Evolutionary conservation across 2,329 filamentous ascomycete species (phyloP).

Genomic region (Coleophoma crateriformis): DNA sequence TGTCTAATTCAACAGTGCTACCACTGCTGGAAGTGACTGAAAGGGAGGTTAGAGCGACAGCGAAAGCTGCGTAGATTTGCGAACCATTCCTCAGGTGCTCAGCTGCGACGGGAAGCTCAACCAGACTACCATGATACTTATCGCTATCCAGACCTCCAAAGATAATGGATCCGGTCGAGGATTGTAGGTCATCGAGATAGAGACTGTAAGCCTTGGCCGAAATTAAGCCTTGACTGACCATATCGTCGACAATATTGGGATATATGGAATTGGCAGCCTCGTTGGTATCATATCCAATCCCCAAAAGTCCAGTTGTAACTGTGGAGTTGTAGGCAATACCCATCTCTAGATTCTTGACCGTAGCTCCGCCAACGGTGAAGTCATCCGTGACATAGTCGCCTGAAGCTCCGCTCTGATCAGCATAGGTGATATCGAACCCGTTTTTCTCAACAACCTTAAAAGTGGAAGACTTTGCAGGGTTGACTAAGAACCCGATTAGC

Average conservation of each 20-base stretch:
- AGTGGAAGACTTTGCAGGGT: constrained; percentile 37
- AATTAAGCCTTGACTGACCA: constrained; percentile 36
- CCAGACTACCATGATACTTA: constrained; percentile 34
- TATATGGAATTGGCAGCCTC: constrained; percentile 38
- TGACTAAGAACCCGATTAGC: too few relatives aligned
- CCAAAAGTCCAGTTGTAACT: constrained; percentile 50
- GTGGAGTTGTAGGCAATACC: constrained; percentile 44
- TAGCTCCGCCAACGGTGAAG: constrained; percentile 44
- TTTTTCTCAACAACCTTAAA: constrained; percentile 35
- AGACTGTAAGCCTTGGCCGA: constrained; percentile 35
- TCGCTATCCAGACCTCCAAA: constrained; percentile 42
- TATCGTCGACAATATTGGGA: constrained; percentile 23
- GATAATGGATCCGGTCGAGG: constrained; percentile 28
- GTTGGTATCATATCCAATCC: constrained; percentile 48
- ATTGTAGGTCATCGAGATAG: constrained; percentile 29
- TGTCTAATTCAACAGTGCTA: constrained; percentile 24
- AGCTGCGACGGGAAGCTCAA: constrained; percentile 9
- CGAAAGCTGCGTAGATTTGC: constrained; percentile 13
- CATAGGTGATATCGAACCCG: constrained; percentile 56
- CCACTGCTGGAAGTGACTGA: constrained; percentile 32
- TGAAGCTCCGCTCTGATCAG: constrained; percentile 46
- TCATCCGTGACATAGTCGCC: constrained; percentile 55
- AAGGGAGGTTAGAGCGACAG: constrained; percentile 26
- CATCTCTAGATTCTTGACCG: constrained; percentile 45
- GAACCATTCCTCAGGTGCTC: constrained; percentile 11